These are phyloP conservation scores for Metschnikowia sp. DNA, from an alignment of 805 yeast species.

Conservation along the genomic window DNA sequence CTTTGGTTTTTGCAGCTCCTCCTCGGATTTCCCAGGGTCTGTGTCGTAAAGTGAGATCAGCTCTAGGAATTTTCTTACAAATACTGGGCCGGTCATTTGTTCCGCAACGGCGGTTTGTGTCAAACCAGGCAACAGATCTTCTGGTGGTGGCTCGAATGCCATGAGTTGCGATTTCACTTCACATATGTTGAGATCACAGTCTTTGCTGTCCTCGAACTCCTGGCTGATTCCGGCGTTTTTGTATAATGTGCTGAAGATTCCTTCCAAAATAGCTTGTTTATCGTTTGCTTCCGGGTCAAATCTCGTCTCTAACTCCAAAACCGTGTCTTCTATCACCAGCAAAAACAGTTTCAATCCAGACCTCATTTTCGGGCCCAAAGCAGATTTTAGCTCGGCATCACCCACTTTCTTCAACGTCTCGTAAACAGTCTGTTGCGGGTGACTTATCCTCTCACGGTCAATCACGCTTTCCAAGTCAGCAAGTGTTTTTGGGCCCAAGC, in stretches of 20 bases:
- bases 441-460: constrained; percentile 13
- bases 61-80: constrained; percentile 12
- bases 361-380: constrained; percentile 14
- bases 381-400: background rate
- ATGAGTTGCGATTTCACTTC: constrained; percentile 39
- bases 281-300: constrained; percentile 1
- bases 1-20: constrained; percentile 20
- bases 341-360: constrained; percentile 24
- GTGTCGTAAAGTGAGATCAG: constrained; percentile 18
- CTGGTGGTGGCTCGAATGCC: constrained; percentile 30
- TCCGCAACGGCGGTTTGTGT: background rate
- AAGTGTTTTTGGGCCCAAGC: constrained; percentile 59
- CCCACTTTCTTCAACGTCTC: constrained; percentile 12
- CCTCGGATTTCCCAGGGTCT: constrained; percentile 20
- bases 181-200: constrained; percentile 31
- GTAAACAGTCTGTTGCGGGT: constrained; percentile 4
- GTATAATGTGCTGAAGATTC: constrained; percentile 25
- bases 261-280: background rate
- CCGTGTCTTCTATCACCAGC: constrained; percentile 22
- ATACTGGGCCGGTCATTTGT: constrained; percentile 12
- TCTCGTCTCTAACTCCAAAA: constrained; percentile 6
- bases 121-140: constrained; percentile 12
- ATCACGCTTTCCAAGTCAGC: constrained; percentile 24
- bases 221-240: constrained; percentile 26
- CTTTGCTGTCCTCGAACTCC: constrained; percentile 26